phyloP scores from a whole-genome alignment of 768 basidiomycete genomes.

The Phylloporus arenicola region DNA sequence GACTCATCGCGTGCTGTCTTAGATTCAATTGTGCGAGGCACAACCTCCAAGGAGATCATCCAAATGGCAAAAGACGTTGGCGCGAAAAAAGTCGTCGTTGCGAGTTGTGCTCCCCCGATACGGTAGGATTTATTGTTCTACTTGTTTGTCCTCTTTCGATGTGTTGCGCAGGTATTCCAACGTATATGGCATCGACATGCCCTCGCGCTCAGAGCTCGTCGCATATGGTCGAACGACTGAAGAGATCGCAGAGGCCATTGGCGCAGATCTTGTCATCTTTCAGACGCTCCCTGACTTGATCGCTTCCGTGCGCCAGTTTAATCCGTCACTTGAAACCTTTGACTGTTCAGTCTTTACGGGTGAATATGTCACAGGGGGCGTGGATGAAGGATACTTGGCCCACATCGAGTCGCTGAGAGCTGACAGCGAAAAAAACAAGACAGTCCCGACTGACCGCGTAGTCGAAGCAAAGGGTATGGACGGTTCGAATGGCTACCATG shows the following conservation, averaged over 20 bases:
- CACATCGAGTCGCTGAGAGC: conserved; percentile 72
- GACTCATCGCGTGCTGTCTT: not conserved
- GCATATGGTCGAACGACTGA: conserved; percentile 69
- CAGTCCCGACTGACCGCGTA: conserved; percentile 26
- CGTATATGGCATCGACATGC: conserved; percentile 99
- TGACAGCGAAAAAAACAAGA: conserved; percentile 71
- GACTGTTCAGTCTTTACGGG: conserved; percentile 99
- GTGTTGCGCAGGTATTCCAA: conserved; percentile 62
- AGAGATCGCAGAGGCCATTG: conserved; percentile 75
- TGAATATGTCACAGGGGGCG: conserved; percentile 91
- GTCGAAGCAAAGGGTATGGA: conserved; percentile 31
- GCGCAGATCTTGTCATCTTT: conserved; percentile 94
- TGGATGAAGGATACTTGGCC: conserved; percentile 75
- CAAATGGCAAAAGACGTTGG: conserved; percentile 99
- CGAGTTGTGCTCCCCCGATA: conserved; percentile 96
- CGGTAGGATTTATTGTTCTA: conserved; percentile 41
- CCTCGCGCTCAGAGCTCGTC: conserved; percentile 88
- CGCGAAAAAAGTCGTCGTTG: conserved; percentile 91
- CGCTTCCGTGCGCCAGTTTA: conserved; percentile 79
- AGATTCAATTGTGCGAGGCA: conserved; percentile 99
- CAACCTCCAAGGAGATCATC: conserved; percentile 96
- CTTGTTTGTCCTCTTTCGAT: conserved; percentile 1
- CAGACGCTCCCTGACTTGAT: conserved; percentile 89
- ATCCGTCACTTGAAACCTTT: conserved; percentile 68
- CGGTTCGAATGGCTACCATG: conserved; percentile 13